These are phyloP conservation scores for Naganishia kalamii DNA, from an alignment of 768 basidiomycete species.

Conservation along the genomic window DNA sequence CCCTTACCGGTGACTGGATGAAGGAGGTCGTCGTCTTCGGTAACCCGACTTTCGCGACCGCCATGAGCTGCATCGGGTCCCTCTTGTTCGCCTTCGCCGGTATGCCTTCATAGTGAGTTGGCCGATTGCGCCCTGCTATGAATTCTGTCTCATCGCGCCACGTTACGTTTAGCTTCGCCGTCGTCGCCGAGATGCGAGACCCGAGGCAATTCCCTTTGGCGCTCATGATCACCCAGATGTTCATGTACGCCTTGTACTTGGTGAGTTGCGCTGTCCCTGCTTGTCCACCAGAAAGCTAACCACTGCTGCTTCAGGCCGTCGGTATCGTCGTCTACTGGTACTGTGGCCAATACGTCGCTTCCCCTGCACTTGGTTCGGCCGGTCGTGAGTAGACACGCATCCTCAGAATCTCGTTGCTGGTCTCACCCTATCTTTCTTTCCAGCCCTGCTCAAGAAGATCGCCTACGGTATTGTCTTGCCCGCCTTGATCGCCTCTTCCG, in stretches of 20 bases:
- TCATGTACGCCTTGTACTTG: slow-evolving; percentile 25
- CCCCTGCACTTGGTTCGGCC: slow-evolving; percentile 39
- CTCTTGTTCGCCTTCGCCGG: slow-evolving; percentile 31
- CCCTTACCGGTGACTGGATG: slow-evolving; percentile 22
- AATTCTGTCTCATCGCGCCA: neutral
- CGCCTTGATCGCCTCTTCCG: slow-evolving; percentile 27
- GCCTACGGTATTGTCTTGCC: slow-evolving; percentile 32
- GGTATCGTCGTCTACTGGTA: slow-evolving; percentile 40
- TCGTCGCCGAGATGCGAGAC: slow-evolving; percentile 34
- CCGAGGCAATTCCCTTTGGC: slow-evolving; percentile 6
- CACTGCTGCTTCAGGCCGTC: slow-evolving; percentile 26
- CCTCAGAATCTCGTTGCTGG: neutral
- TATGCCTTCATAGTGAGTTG: slow-evolving; percentile 27
- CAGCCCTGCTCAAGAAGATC: slow-evolving; percentile 21
- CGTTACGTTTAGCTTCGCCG: slow-evolving; percentile 15
- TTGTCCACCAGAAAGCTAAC: neutral
- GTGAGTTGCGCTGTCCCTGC: neutral
- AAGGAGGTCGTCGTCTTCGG: slow-evolving; percentile 29
- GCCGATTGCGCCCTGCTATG: neutral
- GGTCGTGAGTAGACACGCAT: slow-evolving; percentile 31
- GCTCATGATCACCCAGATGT: slow-evolving; percentile 13
- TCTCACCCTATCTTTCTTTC: neutral
- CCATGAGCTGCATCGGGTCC: slow-evolving; percentile 31
- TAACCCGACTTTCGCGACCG: slow-evolving; percentile 30
- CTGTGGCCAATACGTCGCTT: slow-evolving; percentile 33